A percentile compares a stretch with the other conserved stretches of the same genome.
phyloP scores from a whole-genome alignment of 495 filamentous ascomycete genomes.

The Pseudotulostoma volvatum region DNA sequence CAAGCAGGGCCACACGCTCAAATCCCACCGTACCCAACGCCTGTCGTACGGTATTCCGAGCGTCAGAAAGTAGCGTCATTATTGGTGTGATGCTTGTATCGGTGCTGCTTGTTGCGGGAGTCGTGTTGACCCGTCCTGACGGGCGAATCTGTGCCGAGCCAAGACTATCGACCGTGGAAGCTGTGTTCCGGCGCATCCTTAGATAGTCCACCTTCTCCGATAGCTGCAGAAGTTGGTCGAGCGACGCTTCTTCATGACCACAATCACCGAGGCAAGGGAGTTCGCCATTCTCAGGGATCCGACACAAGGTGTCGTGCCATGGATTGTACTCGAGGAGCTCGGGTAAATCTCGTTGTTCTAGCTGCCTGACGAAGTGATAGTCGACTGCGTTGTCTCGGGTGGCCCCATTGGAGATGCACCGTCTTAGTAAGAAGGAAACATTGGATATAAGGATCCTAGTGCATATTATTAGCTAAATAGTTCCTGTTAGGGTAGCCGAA shows the following conservation, averaged over 20 bases:
- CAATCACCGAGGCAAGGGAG: no score
- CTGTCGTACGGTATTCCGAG: neutral
- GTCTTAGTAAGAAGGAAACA: neutral
- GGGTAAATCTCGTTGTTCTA: neutral
- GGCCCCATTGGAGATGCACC: neutral
- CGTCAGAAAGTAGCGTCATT: neutral
- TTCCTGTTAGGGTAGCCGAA: neutral
- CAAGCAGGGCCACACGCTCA: neutral
- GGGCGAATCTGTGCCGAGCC: neutral
- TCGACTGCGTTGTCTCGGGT: neutral
- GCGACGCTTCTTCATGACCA: no score
- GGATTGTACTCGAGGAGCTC: no score
- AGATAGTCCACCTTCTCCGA: neutral
- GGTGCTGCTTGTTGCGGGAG: neutral
- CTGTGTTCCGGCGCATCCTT: neutral
- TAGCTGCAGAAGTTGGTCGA: no score
- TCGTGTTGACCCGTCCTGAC: neutral
- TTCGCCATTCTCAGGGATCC: no score
- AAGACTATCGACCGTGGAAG: neutral
- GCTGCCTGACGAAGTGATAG: neutral
- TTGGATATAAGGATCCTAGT: neutral
- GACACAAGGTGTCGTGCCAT: no score
- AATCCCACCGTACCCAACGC: neutral
- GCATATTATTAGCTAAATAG: neutral
- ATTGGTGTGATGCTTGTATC: neutral